phyloP scores from a whole-genome alignment of 2,329 filamentous ascomycete genomes.

The Cordyceps cicadae region DNA sequence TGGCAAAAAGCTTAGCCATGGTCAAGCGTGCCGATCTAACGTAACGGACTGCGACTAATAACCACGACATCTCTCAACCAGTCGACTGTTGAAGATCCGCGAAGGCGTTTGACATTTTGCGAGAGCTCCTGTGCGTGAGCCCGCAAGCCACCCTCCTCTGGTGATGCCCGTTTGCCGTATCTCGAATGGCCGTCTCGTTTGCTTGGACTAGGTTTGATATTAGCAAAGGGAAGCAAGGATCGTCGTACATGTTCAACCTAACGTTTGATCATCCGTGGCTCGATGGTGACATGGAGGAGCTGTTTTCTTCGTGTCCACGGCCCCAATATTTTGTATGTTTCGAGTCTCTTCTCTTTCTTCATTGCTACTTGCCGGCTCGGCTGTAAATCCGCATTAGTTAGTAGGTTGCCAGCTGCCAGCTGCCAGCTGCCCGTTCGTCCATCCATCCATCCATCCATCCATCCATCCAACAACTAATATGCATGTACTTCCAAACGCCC shows the following conservation, averaged over 20 bases:
- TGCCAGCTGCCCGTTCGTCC: not conserved
- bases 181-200: not conserved
- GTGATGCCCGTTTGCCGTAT: no score
- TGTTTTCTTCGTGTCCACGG: not conserved
- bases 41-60: not conserved
- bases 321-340: constrained; percentile 9
- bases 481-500: not conserved
- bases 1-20: not conserved
- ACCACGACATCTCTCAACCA: not conserved
- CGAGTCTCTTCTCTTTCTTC: not conserved
- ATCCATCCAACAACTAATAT: not conserved
- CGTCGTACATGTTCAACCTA: not conserved
- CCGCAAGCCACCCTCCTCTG: not conserved
- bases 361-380: constrained; percentile 8
- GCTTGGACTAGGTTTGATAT: not conserved
- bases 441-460: not conserved
- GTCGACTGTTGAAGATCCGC: not conserved
- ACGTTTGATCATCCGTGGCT: not conserved
- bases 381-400: not conserved
- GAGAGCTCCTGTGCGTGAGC: not conserved
- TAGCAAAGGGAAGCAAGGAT: not conserved
- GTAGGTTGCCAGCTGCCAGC: not conserved
- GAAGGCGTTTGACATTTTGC: not conserved
- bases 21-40: not conserved
- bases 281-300: not conserved